Evolutionary conservation across 306 rosid genomes (phyloP), one percentile per base, ranked within the genome.

Genomic region (Begonia fuchsioides): DNA sequence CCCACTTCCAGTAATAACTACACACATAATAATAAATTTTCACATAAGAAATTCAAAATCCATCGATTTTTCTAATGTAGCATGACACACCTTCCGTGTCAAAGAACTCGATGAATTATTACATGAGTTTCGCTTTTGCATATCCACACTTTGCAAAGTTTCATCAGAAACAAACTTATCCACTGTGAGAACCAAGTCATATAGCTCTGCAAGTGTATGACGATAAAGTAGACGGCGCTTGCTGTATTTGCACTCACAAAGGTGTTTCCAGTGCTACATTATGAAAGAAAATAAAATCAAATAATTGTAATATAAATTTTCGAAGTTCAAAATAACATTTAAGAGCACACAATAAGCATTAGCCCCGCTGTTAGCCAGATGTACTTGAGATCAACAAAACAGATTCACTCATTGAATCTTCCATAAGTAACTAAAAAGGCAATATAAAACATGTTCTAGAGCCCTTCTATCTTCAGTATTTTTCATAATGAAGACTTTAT

Each of bases 241-340:
- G 52, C 68, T 62, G 73, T 79, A 64, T 70, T 81, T 75, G 76
- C 97, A 90, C 68, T 90, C 97, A 65, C 97, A 90, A 58, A 90
- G 95, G 67, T 66, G 92, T 63, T 81, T 76, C 77, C 79, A 84
- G 17, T 90, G 97, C 97, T 90, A 86, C 71, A 72, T 11, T 55
- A 66, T 40, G 64, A 46, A 51, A 17, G 60, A 19, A 52, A 49
- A 43, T 39, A 57, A 48, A 53, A 64, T 39, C 50, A 2, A 8
- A 6, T 10, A 44, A 51, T 14, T 17, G 32, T 32, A 43, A 12
- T 10, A 26, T 9, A 17, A 55, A 20, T 11, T 44, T 15, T 26
- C 51, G 32, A 44, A 32, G 60, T 48, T 1, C 32, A 32, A 41
- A 41, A 41, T 10, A 10, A n/a, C 12, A 11, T 10, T 12, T 54